Evolutionary conservation across 2,329 filamentous ascomycete species (phyloP).

Genomic region (Botrytis tulipae): DNA sequence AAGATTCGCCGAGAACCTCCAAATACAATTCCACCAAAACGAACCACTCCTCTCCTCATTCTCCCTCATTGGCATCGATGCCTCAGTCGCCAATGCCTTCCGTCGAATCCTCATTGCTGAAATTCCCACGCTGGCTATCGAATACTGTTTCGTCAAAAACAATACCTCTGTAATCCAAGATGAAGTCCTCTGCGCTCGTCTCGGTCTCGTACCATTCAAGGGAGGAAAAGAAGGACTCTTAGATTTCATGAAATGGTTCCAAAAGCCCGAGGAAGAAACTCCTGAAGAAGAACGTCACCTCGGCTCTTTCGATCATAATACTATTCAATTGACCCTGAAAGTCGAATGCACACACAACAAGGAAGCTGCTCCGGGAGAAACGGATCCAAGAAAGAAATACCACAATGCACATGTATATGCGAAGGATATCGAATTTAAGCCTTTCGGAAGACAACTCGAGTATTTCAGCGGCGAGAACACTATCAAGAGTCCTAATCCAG

Average conservation of each 20-base stretch:
- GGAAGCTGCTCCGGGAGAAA: conserved; percentile 68
- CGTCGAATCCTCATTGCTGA: conserved; percentile 93
- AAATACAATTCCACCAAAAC: conserved; percentile 82
- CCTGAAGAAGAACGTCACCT: conserved; percentile 51
- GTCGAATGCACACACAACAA: conserved; percentile 78
- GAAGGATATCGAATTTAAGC: conserved; percentile 71
- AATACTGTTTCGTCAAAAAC: conserved; percentile 89
- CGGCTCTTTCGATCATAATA: conserved; percentile 77
- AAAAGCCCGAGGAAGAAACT: conserved; percentile 65
- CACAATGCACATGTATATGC: conserved; percentile 82
- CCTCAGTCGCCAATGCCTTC: conserved; percentile 93
- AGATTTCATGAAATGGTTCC: conserved; percentile 78
- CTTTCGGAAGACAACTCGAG: conserved; percentile 68
- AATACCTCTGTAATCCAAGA: conserved; percentile 98
- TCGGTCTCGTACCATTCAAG: conserved; percentile 87
- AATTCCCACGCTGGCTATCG: conserved; percentile 90
- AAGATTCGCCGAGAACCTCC: conserved; percentile 67
- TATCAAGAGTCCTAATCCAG: conserved; percentile 79
- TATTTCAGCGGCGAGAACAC: conserved; percentile 66
- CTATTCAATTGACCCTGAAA: conserved; percentile 73
- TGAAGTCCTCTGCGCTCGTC: conserved; percentile 86
- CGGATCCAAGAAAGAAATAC: conserved; percentile 81
- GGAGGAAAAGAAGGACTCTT: conserved; percentile 73
- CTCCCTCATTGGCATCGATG: conserved; percentile 88
- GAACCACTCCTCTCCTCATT: conserved; percentile 76